Conservation (phyloP, 208 protist species). For the Leishmania mexicana region DNA sequence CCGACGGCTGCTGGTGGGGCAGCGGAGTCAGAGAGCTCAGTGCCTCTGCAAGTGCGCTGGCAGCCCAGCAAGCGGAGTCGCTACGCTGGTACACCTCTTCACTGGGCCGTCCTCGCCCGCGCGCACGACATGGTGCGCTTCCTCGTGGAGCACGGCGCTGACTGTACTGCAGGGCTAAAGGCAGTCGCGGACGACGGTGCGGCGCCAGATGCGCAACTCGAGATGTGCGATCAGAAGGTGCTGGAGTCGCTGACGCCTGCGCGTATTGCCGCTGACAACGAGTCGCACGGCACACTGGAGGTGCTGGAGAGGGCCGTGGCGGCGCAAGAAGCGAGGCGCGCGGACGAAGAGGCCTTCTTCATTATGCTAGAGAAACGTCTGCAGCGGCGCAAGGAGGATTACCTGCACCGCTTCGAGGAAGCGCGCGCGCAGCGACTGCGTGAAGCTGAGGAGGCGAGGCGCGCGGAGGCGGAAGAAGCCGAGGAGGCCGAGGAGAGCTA, state of each 20-base stretch:
- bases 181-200: background rate
- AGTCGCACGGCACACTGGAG: slow-evolving; percentile 42
- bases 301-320: slow-evolving; percentile 36
- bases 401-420: slow-evolving; percentile 40
- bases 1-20: background rate
- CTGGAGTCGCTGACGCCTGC: slow-evolving; percentile 34
- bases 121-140: slow-evolving; percentile 56
- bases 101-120: slow-evolving; percentile 80
- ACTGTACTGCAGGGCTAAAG: slow-evolving; percentile 28
- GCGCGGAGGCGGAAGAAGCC: slow-evolving; percentile 15
- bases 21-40: background rate
- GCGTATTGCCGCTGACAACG: slow-evolving; percentile 52
- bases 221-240: background rate
- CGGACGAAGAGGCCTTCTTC: slow-evolving; percentile 19
- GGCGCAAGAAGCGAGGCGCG: slow-evolving; percentile 8
- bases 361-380: slow-evolving; percentile 40
- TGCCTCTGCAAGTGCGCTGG: slow-evolving; percentile 42
- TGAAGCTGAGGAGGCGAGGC: slow-evolving; percentile 34
- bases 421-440: slow-evolving; percentile 40
- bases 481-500: slow-evolving; percentile 15
- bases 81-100: slow-evolving; percentile 62
- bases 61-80: slow-evolving; percentile 63
- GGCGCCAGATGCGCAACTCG: background rate
- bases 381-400: slow-evolving; percentile 44
- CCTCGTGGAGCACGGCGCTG: slow-evolving; percentile 58